Evolutionary conservation across 805 yeast genomes (phyloP).

Genomic region (Yarrowia keelungensis): DNA sequence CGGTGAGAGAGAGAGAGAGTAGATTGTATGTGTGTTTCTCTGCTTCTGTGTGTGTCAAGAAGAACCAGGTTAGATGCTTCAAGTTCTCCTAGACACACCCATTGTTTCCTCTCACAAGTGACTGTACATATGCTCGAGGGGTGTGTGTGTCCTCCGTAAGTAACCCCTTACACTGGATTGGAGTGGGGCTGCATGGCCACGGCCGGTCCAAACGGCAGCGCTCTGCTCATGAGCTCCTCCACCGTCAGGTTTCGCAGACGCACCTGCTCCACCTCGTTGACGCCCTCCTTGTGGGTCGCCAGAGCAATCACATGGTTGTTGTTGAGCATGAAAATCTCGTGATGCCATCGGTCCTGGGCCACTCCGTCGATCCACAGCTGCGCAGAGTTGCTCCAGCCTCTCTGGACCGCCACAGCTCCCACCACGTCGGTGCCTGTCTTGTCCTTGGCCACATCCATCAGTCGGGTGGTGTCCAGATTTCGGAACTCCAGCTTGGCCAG

Average conservation of each 20-base stretch:
- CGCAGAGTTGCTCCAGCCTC: constrained; percentile 20
- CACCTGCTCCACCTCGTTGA: constrained; percentile 4
- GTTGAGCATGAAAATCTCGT: constrained; percentile 35
- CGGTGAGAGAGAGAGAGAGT: not conserved
- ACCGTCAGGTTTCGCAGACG: constrained; percentile 10
- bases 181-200: constrained; percentile 32
- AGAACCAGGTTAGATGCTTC: not conserved
- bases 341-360: constrained; percentile 38
- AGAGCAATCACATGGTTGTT: constrained; percentile 34
- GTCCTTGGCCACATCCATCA: constrained; percentile 38
- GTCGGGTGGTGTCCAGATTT: constrained; percentile 39
- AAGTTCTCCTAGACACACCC: too few relatives aligned
- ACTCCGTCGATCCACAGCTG: constrained; percentile 38
- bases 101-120: too few relatives aligned
- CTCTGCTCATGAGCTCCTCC: constrained; percentile 22
- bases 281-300: constrained; percentile 32
- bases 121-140: too few relatives aligned
- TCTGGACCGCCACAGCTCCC: constrained; percentile 7
- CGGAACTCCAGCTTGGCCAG: constrained; percentile 48
- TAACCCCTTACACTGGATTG: not conserved
- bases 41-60: not conserved
- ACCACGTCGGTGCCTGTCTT: not conserved
- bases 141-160: too few relatives aligned
- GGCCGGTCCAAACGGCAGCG: constrained; percentile 29
- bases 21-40: not conserved